Conservation (phyloP, 306 rosid genomes). For the Dryas alaskensis region DNA sequence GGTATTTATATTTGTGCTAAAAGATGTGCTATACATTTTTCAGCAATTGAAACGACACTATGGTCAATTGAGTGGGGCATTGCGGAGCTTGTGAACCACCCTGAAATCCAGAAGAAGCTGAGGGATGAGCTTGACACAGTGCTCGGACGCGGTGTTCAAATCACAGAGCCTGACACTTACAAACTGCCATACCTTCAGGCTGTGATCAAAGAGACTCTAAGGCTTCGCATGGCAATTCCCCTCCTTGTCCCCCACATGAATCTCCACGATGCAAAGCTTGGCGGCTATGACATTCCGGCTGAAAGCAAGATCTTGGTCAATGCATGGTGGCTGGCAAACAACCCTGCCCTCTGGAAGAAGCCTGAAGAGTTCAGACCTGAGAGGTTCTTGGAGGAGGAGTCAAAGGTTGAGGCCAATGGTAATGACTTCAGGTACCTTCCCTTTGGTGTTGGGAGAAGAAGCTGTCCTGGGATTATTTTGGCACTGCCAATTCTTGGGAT, state of each 20-base stretch:
- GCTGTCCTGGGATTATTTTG: conserved; percentile 88
- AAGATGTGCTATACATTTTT: neutral
- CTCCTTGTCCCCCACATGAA: conserved; percentile 94
- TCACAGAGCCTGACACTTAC: conserved; percentile 64
- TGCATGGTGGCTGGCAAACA: conserved; percentile 90
- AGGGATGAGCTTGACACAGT: conserved; percentile 57
- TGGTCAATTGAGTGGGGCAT: conserved; percentile 95
- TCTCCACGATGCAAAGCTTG: conserved; percentile 76
- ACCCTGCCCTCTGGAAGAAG: conserved; percentile 77
- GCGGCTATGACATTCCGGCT: conserved; percentile 66
- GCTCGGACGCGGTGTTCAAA: conserved; percentile 57
- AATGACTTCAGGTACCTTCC: conserved; percentile 87
- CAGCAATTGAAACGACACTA: conserved; percentile 87
- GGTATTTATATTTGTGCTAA: neutral
- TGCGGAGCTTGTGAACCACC: conserved; percentile 93
- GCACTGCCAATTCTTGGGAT: conserved; percentile 85
- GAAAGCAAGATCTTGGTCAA: conserved; percentile 86
- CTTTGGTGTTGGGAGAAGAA: conserved; percentile 79
- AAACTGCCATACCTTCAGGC: conserved; percentile 90
- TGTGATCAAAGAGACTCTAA: conserved; percentile 73
- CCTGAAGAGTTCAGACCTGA: conserved; percentile 85
- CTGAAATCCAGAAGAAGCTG: conserved; percentile 52
- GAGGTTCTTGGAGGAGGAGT: conserved; percentile 81
- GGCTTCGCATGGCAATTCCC: conserved; percentile 82
- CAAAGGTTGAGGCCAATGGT: conserved; percentile 85